Base-by-base conservation (phyloP, 2,329 filamentous ascomycete genomes). In the Cercospora brassicicola region DNA sequence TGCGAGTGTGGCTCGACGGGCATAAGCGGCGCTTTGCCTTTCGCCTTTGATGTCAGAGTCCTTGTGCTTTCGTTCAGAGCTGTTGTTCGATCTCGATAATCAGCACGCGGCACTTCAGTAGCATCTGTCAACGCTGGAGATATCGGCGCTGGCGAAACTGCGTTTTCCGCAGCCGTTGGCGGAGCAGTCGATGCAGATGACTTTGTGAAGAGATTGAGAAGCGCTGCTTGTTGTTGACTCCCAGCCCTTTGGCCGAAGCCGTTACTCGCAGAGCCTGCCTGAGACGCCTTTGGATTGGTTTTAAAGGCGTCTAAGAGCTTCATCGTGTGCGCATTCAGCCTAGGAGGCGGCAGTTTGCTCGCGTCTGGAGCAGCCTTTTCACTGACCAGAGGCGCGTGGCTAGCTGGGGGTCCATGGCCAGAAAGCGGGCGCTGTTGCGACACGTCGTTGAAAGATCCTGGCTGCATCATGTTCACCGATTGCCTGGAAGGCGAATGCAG, bases 271-370 rank as follows among this genome's bases (percentile, higher is more conserved):
- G 69, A 36, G 23, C 56, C 76, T 15, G 76, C 20, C n/a, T 48
- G 31, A 36, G 61, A 48, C 20, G 64, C 28, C 33, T 51, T 48
- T 31, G 59, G 33, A 45, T 60, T 20, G 30, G 55, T 61, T 36
- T 69, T 67, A 79, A 90, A 89, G 1, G 85, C 82, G 72, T 85
- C 86, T 59, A 90, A 78, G 36, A 90, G 76, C n/a, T 83, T 82
- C 67, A 86, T 80, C 1, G 86, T 83, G 75, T 90, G 87, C 11
- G 82, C 83, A 39, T 81, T 88, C 33, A 89, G 82, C 69, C 84
- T 86, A 6, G 87, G 86, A 45, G 84, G 81, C 15, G 88, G 87
- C 26, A 90, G 75, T 62, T 86, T 85, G 72, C 87, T 77, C 4
- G 87, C 85, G 36, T 85, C 82, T 1, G 87, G 88, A 31, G 85